phyloP scores from a whole-genome alignment of 108 stramenopile genomes.

The Heterococcus sp. region DNA sequence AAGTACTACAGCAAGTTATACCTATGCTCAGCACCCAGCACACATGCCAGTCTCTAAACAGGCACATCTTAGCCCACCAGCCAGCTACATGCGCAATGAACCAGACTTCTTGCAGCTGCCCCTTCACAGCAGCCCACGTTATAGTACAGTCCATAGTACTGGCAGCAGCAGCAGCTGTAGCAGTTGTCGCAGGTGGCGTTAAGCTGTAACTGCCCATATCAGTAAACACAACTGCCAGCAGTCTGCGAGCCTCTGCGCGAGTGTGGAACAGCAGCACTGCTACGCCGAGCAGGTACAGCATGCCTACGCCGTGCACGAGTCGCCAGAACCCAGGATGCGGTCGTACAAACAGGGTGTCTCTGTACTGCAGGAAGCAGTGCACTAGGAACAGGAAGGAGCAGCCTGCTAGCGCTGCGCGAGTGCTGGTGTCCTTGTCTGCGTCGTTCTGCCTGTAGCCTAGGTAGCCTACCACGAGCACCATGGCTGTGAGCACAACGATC shows the following conservation, averaged over 20 bases:
- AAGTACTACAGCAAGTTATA: too few species aligned
- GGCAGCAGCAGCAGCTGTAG: background rate
- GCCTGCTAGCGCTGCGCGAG: conserved; percentile 24
- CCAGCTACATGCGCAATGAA: conserved; percentile 31
- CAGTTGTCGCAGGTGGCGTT: background rate
- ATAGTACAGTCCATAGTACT: conserved; percentile 23
- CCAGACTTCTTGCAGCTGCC: conserved; percentile 43
- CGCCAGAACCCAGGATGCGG: conserved; percentile 52
- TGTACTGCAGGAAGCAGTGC: conserved; percentile 50
- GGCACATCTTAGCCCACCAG: conserved; percentile 56
- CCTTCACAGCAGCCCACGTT: conserved; percentile 1
- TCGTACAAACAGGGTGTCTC: conserved; percentile 43
- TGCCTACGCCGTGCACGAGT: conserved; percentile 46
- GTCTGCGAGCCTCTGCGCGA: conserved; percentile 15
- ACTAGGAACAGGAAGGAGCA: conserved; percentile 37
- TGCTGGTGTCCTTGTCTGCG: conserved; percentile 13
- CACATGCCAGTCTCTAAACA: conserved; percentile 54
- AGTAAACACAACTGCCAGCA: conserved; percentile 16
- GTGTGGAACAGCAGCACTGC: conserved; percentile 35
- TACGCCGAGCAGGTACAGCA: conserved; percentile 44
- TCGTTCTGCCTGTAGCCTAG: conserved; percentile 22
- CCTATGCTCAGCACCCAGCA: conserved; percentile 38
- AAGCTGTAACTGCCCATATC: conserved; percentile 2
- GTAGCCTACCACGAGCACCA: background rate
- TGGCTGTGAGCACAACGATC: background rate